phyloP scores from a whole-genome alignment of 768 basidiomycete genomes.

The Flagelloscypha sp. region DNA sequence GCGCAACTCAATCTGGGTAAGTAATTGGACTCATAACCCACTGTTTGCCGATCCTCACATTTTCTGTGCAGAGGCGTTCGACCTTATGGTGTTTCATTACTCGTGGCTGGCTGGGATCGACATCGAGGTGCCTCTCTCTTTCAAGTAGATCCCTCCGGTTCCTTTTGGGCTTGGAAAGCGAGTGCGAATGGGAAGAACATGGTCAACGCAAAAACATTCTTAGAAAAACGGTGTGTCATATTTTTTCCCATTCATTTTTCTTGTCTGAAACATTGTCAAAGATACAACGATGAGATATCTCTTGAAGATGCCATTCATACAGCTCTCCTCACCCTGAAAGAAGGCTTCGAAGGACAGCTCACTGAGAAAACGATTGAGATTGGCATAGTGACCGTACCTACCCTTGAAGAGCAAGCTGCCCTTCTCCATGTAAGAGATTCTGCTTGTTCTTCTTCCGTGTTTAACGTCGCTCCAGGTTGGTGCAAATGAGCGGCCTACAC shows the following conservation, averaged over 20 bases:
- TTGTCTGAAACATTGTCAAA: slow-evolving; percentile 28
- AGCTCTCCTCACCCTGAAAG: slow-evolving; percentile 93
- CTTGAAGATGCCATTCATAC: slow-evolving; percentile 99
- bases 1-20: slow-evolving; percentile 97
- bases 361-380: slow-evolving; percentile 99
- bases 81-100: slow-evolving; percentile 95
- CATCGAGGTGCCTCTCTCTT: slow-evolving; percentile 95
- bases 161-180: slow-evolving; percentile 99
- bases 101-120: slow-evolving; percentile 95
- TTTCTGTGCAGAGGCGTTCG: slow-evolving; percentile 76
- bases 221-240: slow-evolving; percentile 85
- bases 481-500: slow-evolving; percentile 59
- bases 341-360: slow-evolving; percentile 99
- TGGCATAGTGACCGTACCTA: slow-evolving; percentile 89
- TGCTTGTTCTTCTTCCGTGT: too few relatives aligned
- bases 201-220: slow-evolving; percentile 98
- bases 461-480: slow-evolving; percentile 67
- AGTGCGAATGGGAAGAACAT: slow-evolving; percentile 99
- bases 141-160: slow-evolving; percentile 98
- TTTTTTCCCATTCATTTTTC: slow-evolving; percentile 12
- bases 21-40: slow-evolving; percentile 19
- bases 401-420: slow-evolving; percentile 51
- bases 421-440: too few relatives aligned
- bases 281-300: slow-evolving; percentile 98
- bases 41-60: slow-evolving; percentile 23